These are phyloP conservation scores for Jasminum sambac DNA, from an alignment of 257 asterid genomes.

Conservation along the genomic window DNA sequence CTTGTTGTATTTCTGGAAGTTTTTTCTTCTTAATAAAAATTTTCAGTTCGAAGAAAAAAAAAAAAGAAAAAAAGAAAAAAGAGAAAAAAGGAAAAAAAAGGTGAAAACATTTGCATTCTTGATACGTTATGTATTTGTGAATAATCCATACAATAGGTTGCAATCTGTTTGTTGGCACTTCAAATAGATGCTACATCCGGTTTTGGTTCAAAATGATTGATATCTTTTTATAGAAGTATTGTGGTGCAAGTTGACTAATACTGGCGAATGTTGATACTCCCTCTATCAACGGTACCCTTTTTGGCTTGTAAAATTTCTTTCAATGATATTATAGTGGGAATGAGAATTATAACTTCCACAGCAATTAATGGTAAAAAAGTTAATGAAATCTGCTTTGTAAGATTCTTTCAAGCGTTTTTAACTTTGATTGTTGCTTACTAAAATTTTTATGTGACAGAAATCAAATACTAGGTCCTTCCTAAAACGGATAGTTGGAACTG, in stretches of 20 bases:
- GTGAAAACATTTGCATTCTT: background rate
- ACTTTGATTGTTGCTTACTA: conserved; percentile 22
- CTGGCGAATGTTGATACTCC: conserved; percentile 7
- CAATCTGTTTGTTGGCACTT: conserved; percentile 9
- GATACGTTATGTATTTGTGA: background rate
- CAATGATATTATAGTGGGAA: conserved; percentile 11
- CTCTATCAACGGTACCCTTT: conserved; percentile 2
- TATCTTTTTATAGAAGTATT: background rate
- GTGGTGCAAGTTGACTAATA: background rate
- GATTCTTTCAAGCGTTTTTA: conserved; percentile 20
- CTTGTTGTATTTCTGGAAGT: no score
- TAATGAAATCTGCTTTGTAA: conserved; percentile 11
- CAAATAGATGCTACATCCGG: background rate
- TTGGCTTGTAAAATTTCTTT: conserved; percentile 5
- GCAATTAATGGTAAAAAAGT: background rate
- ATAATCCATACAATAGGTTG: conserved; percentile 7
- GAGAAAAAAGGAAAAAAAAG: no score
- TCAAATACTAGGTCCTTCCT: conserved; percentile 70
- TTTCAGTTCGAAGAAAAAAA: no score
- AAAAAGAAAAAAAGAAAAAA: no score
- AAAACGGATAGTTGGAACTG: conserved; percentile 88
- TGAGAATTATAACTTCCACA: background rate
- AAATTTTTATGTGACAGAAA: conserved; percentile 57
- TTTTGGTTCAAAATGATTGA: background rate
- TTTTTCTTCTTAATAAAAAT: no score